Base-by-base conservation (phyloP, 257 asterid genomes). In the Misopates orontium region DNA sequence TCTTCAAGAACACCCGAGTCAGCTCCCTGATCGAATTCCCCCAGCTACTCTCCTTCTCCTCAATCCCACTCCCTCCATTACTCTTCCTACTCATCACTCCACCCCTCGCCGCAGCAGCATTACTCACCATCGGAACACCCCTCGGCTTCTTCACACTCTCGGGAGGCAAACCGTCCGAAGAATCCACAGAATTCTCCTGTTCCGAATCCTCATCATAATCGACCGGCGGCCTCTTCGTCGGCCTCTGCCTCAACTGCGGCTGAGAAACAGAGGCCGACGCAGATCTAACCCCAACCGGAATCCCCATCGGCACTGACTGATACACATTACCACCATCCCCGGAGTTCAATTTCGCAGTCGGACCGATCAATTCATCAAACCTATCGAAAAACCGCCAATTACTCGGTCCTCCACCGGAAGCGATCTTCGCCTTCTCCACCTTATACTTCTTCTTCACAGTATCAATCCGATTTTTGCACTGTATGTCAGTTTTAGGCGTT, bases 381-480 rank as follows among this genome's bases (percentile, higher is more conserved):
- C 66, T 80, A 24, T 78, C 73, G 23, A 51, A 91, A 36, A 88
- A 86, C 1, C 84, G 83, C 98, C 98, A 91, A 73, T 64, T 84
- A 55, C 92, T 85, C 0, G 87, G 84, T 0, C 84, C 90, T 44
- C 77, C 85, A 8, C 82, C 82, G 10, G 89, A 52, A 8, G 76
- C 76, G 69, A 89, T 85, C 95, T 81, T 87, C 39, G 90, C 83
- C 77, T 89, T 91, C 92, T 91, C 98, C 25, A 57, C 57, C 84
- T 91, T 91, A 62, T 83, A 91, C 83, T 89, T 91, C 87, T 91
- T 91, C 80, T 91, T 91, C 2, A 89, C 95, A 12, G 98, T 91
- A 64, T 91, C 98, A 22, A 91, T 89, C 56, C 98, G 84, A 75
- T 89, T 91, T 69, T 91, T 91, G 73, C 98, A 91, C 90, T 91